phyloP scores from a whole-genome alignment of 2,329 filamentous ascomycete genomes.

The Aspergillus brasiliensis region DNA sequence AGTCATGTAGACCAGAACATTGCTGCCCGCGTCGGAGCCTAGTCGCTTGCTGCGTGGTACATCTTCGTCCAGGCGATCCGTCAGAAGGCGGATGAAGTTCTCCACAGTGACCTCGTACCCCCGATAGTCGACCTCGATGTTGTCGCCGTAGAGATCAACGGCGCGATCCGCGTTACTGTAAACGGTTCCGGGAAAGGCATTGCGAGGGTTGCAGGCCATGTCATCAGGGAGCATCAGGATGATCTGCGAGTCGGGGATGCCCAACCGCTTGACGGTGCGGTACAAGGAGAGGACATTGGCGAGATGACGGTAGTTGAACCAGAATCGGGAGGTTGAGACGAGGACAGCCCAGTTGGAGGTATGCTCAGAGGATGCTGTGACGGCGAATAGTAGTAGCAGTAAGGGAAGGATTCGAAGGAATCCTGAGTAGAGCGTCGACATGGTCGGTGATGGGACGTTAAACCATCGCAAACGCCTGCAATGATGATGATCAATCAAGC shows the following conservation, averaged over 20 bases:
- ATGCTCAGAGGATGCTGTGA: constrained; percentile 54
- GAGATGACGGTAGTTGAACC: constrained; percentile 99
- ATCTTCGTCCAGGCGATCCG: constrained; percentile 89
- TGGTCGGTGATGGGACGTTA: constrained; percentile 22
- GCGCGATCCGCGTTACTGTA: constrained; percentile 98
- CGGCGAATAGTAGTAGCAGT: constrained; percentile 22
- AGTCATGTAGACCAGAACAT: constrained; percentile 99
- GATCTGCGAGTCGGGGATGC: constrained; percentile 97
- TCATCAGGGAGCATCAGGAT: constrained; percentile 99
- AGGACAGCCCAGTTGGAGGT: constrained; percentile 99
- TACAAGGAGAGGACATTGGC: constrained; percentile 97
- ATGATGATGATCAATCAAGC: constrained; percentile 3
- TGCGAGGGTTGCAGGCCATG: constrained; percentile 98
- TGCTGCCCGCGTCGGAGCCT: constrained; percentile 91
- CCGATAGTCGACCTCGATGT: constrained; percentile 97
- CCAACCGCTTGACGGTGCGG: constrained; percentile 94
- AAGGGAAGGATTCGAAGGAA: constrained; percentile 30
- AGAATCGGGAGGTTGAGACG: constrained; percentile 97
- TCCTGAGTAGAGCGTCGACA: constrained; percentile 28
- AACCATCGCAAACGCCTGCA: constrained; percentile 17
- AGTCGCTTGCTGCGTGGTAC: constrained; percentile 93
- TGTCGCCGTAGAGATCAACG: constrained; percentile 95
- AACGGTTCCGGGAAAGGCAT: constrained; percentile 94
- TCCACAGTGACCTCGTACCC: constrained; percentile 99
- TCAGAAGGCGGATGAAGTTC: constrained; percentile 95